These are phyloP conservation scores for Neurospora africana DNA, from an alignment of 495 filamentous ascomycete species.

Conservation along the genomic window DNA sequence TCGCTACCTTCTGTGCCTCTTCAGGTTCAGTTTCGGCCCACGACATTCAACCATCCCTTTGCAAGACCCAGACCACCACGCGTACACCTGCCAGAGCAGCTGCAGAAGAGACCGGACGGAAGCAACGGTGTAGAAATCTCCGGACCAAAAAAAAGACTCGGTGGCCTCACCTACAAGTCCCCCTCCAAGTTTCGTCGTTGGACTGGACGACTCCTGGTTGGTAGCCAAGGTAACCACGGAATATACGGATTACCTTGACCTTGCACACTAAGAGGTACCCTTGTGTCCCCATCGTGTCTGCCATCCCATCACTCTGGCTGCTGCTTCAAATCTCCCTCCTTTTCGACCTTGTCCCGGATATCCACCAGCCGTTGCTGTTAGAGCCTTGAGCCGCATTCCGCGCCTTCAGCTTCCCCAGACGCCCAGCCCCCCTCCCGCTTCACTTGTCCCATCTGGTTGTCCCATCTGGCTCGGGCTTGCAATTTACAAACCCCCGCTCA, in stretches of 20 bases:
- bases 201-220: neutral
- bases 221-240: neutral
- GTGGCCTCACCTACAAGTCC: neutral
- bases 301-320: neutral
- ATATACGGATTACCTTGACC: neutral
- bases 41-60: neutral
- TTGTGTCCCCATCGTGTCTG: neutral
- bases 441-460: conserved; percentile 5
- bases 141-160: neutral
- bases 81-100: neutral
- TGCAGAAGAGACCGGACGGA: neutral
- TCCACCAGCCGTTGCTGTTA: neutral
- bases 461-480: conserved; percentile 4
- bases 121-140: neutral
- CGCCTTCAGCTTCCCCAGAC: neutral
- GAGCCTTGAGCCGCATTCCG: neutral
- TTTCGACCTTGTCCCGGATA: neutral
- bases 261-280: neutral
- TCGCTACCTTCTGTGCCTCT: neutral
- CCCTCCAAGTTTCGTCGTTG: neutral
- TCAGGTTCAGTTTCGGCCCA: neutral
- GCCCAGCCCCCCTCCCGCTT: conserved; percentile 8
- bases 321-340: neutral
- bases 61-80: neutral
- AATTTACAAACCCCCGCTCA: conserved; percentile 21